A percentile compares a stretch with the other conserved stretches of the same genome.
Conservation (phyloP, 208 protist species). For the Leishmania amazonensis region DNA sequence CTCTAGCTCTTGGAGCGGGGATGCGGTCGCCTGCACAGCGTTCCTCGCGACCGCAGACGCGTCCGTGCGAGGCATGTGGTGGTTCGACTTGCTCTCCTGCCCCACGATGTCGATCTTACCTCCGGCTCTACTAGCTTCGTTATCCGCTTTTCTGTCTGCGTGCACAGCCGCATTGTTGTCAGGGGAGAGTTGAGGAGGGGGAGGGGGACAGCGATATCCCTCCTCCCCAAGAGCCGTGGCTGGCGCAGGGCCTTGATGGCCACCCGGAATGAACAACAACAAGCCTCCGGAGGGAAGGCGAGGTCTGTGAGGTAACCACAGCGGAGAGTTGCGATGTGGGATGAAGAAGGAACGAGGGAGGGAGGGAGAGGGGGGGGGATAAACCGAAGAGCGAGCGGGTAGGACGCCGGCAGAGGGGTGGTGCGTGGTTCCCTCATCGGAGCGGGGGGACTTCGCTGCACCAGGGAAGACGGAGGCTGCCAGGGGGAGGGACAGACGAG, state of each 20-base stretch:
- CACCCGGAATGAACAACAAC: neutral
- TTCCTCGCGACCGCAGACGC: neutral
- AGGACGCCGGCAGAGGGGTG: neutral
- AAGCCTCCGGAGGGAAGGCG: neutral
- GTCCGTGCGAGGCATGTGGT: neutral
- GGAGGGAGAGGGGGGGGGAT: neutral
- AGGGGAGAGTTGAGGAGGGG: neutral
- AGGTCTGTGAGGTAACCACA: neutral
- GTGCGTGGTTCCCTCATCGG: neutral
- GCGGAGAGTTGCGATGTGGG: neutral
- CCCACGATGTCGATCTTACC: neutral
- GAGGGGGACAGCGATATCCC: too few relatives aligned
- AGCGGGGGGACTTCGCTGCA: neutral
- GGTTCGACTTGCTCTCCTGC: neutral
- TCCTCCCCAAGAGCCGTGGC: too few relatives aligned
- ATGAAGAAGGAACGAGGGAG: neutral
- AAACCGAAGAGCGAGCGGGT: neutral
- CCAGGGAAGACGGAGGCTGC: neutral
- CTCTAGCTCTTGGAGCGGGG: constrained; percentile 3
- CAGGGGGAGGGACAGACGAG: neutral
- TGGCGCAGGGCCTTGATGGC: neutral
- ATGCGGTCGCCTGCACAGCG: neutral
- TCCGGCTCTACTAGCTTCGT: neutral
- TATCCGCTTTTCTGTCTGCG: neutral
- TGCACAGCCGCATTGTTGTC: neutral